A percentile compares a stretch with the other conserved stretches of the same genome.
Conservation (phyloP, 495 filamentous ascomycete species). For the Penicillium ochrochloron region DNA sequence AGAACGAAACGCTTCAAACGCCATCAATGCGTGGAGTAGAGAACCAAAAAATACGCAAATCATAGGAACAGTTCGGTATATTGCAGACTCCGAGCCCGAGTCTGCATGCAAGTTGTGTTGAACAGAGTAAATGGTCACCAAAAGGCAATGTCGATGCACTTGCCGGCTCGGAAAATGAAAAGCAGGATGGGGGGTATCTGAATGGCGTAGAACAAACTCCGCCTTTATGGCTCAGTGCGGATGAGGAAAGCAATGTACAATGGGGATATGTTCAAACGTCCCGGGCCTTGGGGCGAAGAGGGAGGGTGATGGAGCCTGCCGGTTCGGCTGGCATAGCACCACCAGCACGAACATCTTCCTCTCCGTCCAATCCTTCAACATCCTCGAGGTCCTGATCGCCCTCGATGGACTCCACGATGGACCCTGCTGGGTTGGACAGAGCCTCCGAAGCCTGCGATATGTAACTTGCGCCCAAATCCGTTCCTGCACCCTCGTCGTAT, state of each 20-base stretch:
- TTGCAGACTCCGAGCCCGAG: constrained; percentile 27
- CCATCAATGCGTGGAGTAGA: constrained; percentile 28
- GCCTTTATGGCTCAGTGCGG: constrained; percentile 8
- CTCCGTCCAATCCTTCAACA: constrained; percentile 21
- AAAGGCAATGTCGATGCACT: constrained; percentile 21
- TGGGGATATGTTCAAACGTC: constrained; percentile 23
- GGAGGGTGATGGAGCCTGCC: constrained; percentile 22
- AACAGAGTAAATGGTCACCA: constrained; percentile 30
- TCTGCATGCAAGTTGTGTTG: constrained; percentile 34
- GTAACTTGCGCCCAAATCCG: constrained; percentile 61
- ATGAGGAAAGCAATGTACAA: constrained; percentile 12
- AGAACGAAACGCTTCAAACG: constrained; percentile 25
- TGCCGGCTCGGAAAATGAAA: constrained; percentile 18
- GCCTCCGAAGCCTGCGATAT: constrained; percentile 61
- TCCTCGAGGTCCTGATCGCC: constrained; percentile 21
- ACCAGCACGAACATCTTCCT: constrained; percentile 18
- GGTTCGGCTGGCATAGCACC: constrained; percentile 14
- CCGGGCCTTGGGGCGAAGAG: constrained; percentile 30
- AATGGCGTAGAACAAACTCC: constrained; percentile 6
- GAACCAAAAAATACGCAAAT: not conserved
- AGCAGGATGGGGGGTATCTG: constrained; percentile 23
- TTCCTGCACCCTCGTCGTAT: constrained; percentile 48
- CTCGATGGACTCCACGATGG: constrained; percentile 41
- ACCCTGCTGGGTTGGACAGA: constrained; percentile 49
- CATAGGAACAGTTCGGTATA: constrained; percentile 18